These are phyloP conservation scores for Coniochaeta sp. DNA, from an alignment of 2,329 filamentous ascomycete species.

Conservation along the genomic window DNA sequence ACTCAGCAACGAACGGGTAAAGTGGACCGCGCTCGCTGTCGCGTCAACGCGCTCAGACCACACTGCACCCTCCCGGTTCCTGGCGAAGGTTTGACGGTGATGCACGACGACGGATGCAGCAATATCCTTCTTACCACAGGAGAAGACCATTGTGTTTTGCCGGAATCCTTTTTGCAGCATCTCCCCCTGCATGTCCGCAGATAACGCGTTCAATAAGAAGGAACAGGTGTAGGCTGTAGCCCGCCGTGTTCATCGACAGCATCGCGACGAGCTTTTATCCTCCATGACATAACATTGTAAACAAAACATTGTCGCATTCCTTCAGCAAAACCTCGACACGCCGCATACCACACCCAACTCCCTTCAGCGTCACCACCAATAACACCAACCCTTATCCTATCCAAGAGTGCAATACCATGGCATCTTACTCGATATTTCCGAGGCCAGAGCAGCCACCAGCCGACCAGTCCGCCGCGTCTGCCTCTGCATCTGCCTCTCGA, in stretches of 20 bases:
- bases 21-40: slow-evolving; percentile 1
- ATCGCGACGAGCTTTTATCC: not conserved
- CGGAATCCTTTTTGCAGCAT: not conserved
- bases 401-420: not conserved
- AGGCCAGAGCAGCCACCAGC: slow-evolving; percentile 7
- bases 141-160: not conserved
- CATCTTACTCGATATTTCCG: slow-evolving; percentile 2
- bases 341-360: not conserved
- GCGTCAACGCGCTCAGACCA: slow-evolving; percentile 6
- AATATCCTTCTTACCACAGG: too few relatives aligned
- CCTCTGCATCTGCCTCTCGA: slow-evolving; percentile 2
- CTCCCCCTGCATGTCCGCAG: not conserved
- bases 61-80: too few relatives aligned
- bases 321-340: not conserved
- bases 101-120: too few relatives aligned
- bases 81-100: too few relatives aligned
- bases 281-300: not conserved
- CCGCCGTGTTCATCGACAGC: not conserved
- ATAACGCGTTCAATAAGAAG: not conserved
- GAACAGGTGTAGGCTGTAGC: not conserved
- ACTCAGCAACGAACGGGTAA: not conserved
- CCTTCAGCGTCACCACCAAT: not conserved
- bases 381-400: not conserved
- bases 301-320: not conserved
- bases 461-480: slow-evolving; percentile 16